Conservation (phyloP, 2,329 filamentous ascomycete genomes). For the Exophiala xenobiotica region DNA sequence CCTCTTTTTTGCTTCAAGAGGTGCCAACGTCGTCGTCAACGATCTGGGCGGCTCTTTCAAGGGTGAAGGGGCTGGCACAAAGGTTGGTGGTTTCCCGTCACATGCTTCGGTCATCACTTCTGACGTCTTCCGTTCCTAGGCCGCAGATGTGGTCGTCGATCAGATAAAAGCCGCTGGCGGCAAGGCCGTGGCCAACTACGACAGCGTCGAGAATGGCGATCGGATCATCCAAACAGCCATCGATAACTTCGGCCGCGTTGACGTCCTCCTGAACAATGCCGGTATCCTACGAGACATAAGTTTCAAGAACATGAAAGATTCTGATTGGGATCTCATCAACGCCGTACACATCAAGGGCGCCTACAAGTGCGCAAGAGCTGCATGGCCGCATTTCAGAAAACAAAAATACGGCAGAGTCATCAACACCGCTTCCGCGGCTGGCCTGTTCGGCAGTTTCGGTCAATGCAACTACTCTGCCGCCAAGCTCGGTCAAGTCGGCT, state of each 20-base stretch:
- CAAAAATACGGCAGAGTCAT: constrained; percentile 97
- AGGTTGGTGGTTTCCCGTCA: constrained; percentile 57
- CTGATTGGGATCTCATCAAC: constrained; percentile 95
- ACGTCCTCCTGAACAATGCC: constrained; percentile 96
- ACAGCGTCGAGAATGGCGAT: constrained; percentile 78
- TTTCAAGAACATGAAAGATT: constrained; percentile 98
- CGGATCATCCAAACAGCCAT: constrained; percentile 74
- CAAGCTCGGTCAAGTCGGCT: constrained; percentile 92
- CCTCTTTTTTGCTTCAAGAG: constrained; percentile 85
- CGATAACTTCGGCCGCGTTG: constrained; percentile 65
- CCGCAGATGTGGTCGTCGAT: constrained; percentile 50
- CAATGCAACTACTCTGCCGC: constrained; percentile 97
- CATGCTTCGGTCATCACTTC: constrained; percentile 60
- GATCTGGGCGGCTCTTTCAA: constrained; percentile 92
- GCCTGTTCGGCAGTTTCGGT: constrained; percentile 92
- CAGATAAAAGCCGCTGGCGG: constrained; percentile 74
- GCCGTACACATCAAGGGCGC: constrained; percentile 88
- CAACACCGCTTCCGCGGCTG: constrained; percentile 94
- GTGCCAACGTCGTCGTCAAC: constrained; percentile 94
- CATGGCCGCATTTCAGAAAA: constrained; percentile 97
- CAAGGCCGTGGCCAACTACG: constrained; percentile 96
- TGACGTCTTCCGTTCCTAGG: constrained; percentile 54
- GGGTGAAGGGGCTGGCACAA: constrained; percentile 82
- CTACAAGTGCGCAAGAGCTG: constrained; percentile 92
- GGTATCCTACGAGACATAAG: constrained; percentile 91